These are phyloP conservation scores for Marchantia paleacea DNA, from an alignment of 225 moss, liverwort and hornwort species.

Conservation along the genomic window DNA sequence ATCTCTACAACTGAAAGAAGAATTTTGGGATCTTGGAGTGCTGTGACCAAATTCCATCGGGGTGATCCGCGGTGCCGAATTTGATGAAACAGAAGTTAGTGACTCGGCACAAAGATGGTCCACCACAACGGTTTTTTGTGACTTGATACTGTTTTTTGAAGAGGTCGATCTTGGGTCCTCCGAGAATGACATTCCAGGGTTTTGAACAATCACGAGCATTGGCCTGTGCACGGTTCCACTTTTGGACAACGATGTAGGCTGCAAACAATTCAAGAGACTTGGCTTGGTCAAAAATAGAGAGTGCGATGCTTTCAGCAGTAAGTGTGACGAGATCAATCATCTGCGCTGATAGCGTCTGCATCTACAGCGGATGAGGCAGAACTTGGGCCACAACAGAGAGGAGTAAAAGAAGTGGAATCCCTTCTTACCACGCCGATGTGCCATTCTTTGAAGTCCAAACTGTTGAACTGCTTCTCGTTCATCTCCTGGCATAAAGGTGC, in stretches of 20 bases:
- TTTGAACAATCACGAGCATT: conserved; percentile 82
- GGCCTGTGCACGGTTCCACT: conserved; percentile 46
- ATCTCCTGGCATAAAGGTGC: conserved; percentile 57
- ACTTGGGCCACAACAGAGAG: not conserved
- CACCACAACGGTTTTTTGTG: conserved; percentile 19
- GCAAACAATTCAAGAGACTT: conserved; percentile 24
- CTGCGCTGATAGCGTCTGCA: not conserved
- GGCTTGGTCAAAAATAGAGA: not conserved
- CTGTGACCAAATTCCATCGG: not conserved
- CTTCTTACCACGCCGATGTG: conserved; percentile 83
- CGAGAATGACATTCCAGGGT: conserved; percentile 61
- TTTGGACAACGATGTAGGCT: conserved; percentile 66
- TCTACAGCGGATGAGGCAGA: not conserved
- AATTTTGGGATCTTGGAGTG: conserved; percentile 6
- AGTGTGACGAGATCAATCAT: not conserved
- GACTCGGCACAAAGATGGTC: conserved; percentile 11
- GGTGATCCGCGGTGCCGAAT: not conserved
- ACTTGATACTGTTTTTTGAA: conserved; percentile 23
- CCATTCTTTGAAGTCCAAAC: conserved; percentile 84
- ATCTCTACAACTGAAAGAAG: conserved; percentile 15
- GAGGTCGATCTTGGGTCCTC: conserved; percentile 22
- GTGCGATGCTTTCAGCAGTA: too few species aligned
- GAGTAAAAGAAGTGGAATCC: not conserved
- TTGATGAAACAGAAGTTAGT: conserved; percentile 7
- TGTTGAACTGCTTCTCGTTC: conserved; percentile 82